phyloP scores from a whole-genome alignment of 2,329 filamentous ascomycete genomes.

The Sporothrix luriei region DNA sequence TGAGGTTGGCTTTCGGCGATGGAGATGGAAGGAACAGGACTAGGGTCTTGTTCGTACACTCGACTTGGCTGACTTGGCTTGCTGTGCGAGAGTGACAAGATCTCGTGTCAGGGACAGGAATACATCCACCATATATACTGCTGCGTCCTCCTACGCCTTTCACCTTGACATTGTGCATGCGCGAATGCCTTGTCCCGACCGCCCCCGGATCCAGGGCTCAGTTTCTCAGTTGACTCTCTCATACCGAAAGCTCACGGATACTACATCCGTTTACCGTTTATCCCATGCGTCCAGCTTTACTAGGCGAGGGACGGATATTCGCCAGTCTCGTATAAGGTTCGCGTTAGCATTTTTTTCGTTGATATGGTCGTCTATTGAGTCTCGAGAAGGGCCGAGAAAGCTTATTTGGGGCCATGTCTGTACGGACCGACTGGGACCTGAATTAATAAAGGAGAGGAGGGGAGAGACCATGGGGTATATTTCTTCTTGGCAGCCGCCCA shows the following conservation, averaged over 20 bases:
- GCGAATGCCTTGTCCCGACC: background rate
- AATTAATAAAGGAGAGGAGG: background rate
- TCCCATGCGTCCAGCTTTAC: background rate
- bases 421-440: background rate
- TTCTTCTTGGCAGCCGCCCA: background rate
- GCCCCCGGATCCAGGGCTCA: background rate
- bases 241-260: background rate
- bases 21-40: background rate
- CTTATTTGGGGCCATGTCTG: slow-evolving; percentile 4
- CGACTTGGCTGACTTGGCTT: background rate
- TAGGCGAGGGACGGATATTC: background rate
- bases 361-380: background rate
- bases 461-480: background rate
- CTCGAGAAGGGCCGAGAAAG: slow-evolving; percentile 23
- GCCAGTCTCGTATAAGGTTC: background rate
- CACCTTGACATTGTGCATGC: background rate
- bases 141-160: background rate
- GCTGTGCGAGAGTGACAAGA: background rate
- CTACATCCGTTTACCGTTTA: slow-evolving; percentile 3
- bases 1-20: no score
- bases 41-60: background rate
- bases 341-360: background rate
- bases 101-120: background rate
- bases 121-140: slow-evolving; percentile 9
- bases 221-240: background rate